A percentile compares a stretch with the other conserved stretches of the same genome.
Evolutionary conservation across 768 basidiomycete genomes (phyloP).

Genomic region (Tulasnella sp.): DNA sequence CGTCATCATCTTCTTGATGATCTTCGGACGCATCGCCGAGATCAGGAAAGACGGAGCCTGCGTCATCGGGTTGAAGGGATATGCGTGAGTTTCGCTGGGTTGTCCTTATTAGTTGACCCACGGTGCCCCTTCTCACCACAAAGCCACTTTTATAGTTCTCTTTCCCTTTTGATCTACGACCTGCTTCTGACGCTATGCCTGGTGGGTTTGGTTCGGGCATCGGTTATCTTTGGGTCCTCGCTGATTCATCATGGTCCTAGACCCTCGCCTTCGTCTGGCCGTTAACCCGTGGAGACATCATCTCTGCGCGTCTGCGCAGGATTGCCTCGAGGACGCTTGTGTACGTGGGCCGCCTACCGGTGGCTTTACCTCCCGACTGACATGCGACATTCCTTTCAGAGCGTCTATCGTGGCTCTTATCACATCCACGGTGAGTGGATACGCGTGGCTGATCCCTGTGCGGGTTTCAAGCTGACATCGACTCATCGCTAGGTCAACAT

Average conservation of each 20-base stretch:
- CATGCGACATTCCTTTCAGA: conserved; percentile 33
- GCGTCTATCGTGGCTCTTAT: conserved; percentile 48
- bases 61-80: conserved; percentile 48
- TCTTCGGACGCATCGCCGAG: conserved; percentile 37
- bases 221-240: conserved; percentile 26
- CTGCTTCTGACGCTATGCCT: conserved; percentile 41
- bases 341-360: conserved; percentile 35
- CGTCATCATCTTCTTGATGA: conserved; percentile 43
- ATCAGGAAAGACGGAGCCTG: conserved; percentile 41
- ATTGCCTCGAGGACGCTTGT: conserved; percentile 46
- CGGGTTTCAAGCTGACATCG: not conserved
- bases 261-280: conserved; percentile 49
- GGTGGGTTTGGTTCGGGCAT: conserved; percentile 1
- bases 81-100: conserved; percentile 38
- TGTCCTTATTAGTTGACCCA: too few relatives aligned
- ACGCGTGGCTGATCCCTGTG: too few relatives aligned
- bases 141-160: conserved; percentile 36
- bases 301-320: conserved; percentile 40
- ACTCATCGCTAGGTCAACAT: conserved; percentile 42
- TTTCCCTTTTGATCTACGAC: conserved; percentile 49
- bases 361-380: not conserved
- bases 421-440: conserved; percentile 46
- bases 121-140: too few relatives aligned
- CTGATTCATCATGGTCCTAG: conserved; percentile 41
- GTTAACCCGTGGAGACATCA: conserved; percentile 40